Evolutionary conservation across 257 asterid species (phyloP).

Genomic region (Solanum etuberosum): DNA sequence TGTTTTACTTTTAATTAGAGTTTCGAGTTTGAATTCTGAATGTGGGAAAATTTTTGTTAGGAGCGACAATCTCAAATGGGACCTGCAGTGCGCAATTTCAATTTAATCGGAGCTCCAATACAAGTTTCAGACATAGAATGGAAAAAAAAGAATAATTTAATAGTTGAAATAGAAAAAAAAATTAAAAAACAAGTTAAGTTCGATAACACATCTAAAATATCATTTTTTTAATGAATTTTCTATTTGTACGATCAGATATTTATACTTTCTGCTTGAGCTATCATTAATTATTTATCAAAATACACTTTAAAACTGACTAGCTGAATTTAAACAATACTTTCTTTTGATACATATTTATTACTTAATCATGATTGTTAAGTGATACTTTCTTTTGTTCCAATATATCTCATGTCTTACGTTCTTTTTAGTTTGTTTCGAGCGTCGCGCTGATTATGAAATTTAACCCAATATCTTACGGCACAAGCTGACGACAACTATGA

Average conservation of each 20-base stretch:
- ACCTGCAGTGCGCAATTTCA: accelerated
- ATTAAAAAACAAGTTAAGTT: neutral
- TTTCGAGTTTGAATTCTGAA: accelerated
- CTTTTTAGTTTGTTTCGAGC: too few species aligned
- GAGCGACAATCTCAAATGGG: accelerated
- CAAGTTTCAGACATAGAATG: accelerated
- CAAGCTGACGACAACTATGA: neutral
- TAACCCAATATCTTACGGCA: neutral
- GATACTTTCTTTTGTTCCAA: too few species aligned
- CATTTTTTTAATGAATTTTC: too few species aligned
- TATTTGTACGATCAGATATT: neutral
- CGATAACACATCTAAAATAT: neutral
- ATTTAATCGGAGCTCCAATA: too few species aligned
- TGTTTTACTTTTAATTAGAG: too few species aligned
- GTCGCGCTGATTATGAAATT: neutral
- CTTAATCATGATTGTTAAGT: neutral
- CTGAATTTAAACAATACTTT: too few species aligned
- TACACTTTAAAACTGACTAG: neutral
- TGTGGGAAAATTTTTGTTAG: too few species aligned
- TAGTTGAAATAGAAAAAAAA: neutral
- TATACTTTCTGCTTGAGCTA: neutral
- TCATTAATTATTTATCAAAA: neutral
- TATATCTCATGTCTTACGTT: too few species aligned
- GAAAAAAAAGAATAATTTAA: neutral
- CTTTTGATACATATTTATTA: too few species aligned